Percentiles rank a stretch among this genome's conserved stretches.
Conservation (phyloP, 2,329 filamentous ascomycete species). For the Cordyceps cicadae region DNA sequence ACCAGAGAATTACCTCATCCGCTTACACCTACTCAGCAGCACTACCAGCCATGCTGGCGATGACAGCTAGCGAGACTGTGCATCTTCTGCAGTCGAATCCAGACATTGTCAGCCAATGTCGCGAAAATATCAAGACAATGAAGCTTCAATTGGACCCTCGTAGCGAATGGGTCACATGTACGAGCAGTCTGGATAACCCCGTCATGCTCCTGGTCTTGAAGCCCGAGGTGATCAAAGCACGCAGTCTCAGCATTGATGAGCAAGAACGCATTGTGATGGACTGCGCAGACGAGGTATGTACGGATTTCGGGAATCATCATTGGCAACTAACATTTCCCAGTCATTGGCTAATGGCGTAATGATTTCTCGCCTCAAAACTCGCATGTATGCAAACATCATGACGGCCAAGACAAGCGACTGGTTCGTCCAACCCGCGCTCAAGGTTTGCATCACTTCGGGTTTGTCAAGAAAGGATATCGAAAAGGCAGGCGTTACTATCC, state of each 20-base stretch:
- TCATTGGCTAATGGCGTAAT: conserved; percentile 79
- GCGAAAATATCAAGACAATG: conserved; percentile 83
- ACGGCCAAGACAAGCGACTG: conserved; percentile 62
- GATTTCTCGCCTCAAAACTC: conserved; percentile 76
- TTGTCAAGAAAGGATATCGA: conserved; percentile 92
- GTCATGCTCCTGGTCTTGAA: conserved; percentile 79
- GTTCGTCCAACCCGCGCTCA: conserved; percentile 70
- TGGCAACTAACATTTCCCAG: conserved; percentile 35
- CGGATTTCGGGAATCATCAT: neutral
- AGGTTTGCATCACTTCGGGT: conserved; percentile 82
- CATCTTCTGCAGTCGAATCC: conserved; percentile 79
- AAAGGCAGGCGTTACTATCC: conserved; percentile 78
- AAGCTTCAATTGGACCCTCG: conserved; percentile 80
- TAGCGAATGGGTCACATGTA: conserved; percentile 85
- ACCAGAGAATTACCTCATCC: conserved; percentile 86
- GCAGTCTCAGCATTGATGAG: conserved; percentile 61
- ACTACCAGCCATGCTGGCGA: conserved; percentile 84
- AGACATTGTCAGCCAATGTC: conserved; percentile 66
- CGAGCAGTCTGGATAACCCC: conserved; percentile 76
- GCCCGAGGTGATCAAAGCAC: conserved; percentile 66
- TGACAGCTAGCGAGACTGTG: conserved; percentile 90
- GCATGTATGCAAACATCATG: conserved; percentile 56
- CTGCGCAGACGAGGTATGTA: conserved; percentile 83
- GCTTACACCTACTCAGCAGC: conserved; percentile 96
- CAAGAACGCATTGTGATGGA: conserved; percentile 83